Evolutionary conservation across 805 yeast genomes (phyloP), one percentile per base, ranked within the genome.

Genomic region (Pichia thaimueangensis): DNA sequence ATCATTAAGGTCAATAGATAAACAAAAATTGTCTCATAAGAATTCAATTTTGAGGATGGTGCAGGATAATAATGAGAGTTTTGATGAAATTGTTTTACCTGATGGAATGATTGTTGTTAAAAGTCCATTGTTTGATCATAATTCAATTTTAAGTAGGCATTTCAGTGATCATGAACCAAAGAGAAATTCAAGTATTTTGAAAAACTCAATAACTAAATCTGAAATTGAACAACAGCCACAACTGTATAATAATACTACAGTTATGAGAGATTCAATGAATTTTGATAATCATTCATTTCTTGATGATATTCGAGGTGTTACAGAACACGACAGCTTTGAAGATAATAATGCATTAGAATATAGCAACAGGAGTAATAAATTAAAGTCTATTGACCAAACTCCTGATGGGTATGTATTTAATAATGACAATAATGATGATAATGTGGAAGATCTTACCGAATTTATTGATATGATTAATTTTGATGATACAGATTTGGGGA

Each of bases 91-190:
- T 10, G 35, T 57, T 3, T 53, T 53, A 6, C 36, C 57, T 1
- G 67, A 63, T 50, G 81, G 80, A 6, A 73, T 73, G 75, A 57
- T 64, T 37, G 63, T 76, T n/a, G 65, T 69, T 27, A 54, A 54
- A 36, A 46, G 48, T 27, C 49, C 52, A 13, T 33, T 37, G 7
- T 9, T 46, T 10, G 39, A 45, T 7, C 43, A 37, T 16, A 17
- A 20, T 28, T 29, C 35, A 11, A 3, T 36, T 11, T 36, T 28
- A 31, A 36, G 41, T 30, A 37, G 30, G 19, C 24, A 21, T 15
- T n/a, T n/a, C n/a, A 15, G 4, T 6, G 24, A 22, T 13, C 23
- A 16, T 21, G 32, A 19, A 9, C 13, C 28, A 6, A 43, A 43
- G n/a, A 35, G 45, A 30, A 39, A 30, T 13, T 21, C 39, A 8